A percentile compares a stretch with the other conserved stretches of the same genome.
Evolutionary conservation across 345 rosid genomes (phyloP).

Genomic region (Gossypium longicalyx): DNA sequence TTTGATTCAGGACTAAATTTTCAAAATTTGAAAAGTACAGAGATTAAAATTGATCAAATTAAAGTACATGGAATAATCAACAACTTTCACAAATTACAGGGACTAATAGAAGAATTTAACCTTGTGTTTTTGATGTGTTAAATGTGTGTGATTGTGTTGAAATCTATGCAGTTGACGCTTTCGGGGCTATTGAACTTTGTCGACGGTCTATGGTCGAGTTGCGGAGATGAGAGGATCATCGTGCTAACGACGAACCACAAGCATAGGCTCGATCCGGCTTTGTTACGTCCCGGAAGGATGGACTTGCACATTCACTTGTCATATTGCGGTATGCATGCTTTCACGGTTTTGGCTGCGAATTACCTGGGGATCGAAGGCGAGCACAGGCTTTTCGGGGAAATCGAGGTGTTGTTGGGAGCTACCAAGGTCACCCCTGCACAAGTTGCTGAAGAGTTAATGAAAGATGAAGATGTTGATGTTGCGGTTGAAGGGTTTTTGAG

Average conservation of each 20-base stretch:
- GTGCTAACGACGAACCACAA: constrained; percentile 45
- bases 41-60: too few species aligned
- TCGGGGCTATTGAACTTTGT: constrained; percentile 45
- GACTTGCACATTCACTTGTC: constrained; percentile 55
- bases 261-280: constrained; percentile 41
- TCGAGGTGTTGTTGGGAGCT: constrained; percentile 30
- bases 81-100: too few species aligned
- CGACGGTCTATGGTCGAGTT: constrained; percentile 50
- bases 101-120: too few species aligned
- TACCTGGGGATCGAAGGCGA: constrained; percentile 29
- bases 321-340: constrained; percentile 34
- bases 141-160: too few species aligned
- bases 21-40: too few species aligned
- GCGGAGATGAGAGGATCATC: constrained; percentile 48
- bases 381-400: constrained; percentile 20
- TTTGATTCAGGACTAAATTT: too few species aligned
- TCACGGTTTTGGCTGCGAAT: constrained; percentile 35
- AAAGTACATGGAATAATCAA: too few species aligned
- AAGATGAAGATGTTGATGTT: constrained; percentile 35
- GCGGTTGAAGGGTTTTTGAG: constrained; percentile 29
- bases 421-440: constrained; percentile 43
- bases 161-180: constrained; percentile 29
- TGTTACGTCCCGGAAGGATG: constrained; percentile 53
- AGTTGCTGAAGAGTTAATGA: constrained; percentile 49
- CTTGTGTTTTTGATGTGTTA: too few species aligned